Evolutionary conservation across 2,329 filamentous ascomycete genomes (phyloP), one percentile per base, ranked within the genome.

Genomic region (Aspergillus calidoustus): DNA sequence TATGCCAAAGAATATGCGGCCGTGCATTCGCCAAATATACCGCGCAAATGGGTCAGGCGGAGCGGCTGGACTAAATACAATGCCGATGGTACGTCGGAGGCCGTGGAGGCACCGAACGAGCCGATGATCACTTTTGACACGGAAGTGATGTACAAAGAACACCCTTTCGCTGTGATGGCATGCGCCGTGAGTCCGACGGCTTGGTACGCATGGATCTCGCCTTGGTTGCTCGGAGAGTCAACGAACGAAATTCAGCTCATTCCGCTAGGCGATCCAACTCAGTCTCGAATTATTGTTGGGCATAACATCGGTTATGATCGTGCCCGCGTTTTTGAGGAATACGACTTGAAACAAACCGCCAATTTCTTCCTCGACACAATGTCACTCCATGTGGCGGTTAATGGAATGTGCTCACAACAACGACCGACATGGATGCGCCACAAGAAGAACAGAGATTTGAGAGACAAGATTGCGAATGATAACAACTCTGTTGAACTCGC

Each of bases 131-230:
- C 91, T 43, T 99, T 99, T 70, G 95, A 99, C 77, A 96, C 93
- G 1, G 95, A 99, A 77, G 93, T 97, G 51, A 89, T 99, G 89
- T 99, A 90, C 86, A 96, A 96, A 74, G 88, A 95, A 73, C 94
- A 89, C 67, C 89, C 91, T 0, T 99, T 92, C 76, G 93, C 96
- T 0, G 92, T 97, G 60, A 98, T 99, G 92, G 95, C 96, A 23
- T 98, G 94, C 74, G 95, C 96, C 15, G 91, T 89, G 19, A 93
- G 93, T 68, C 89, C 92, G 0, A 93, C 88, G 3, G 89, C 93
- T 31, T 99, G 96, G 96, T 99, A 99, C 79, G 92, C 90, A 0
- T 99, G 95, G 95, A 78, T 99, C 57, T 99, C 95, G 13, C 95
- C 95, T 0, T 99, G 94, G 94, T 80, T 99, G 41, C 79, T 99